These are phyloP conservation scores for Protomyces arabidopsidicola DNA, from an alignment of 1,139 yeast genomes.

Conservation along the genomic window DNA sequence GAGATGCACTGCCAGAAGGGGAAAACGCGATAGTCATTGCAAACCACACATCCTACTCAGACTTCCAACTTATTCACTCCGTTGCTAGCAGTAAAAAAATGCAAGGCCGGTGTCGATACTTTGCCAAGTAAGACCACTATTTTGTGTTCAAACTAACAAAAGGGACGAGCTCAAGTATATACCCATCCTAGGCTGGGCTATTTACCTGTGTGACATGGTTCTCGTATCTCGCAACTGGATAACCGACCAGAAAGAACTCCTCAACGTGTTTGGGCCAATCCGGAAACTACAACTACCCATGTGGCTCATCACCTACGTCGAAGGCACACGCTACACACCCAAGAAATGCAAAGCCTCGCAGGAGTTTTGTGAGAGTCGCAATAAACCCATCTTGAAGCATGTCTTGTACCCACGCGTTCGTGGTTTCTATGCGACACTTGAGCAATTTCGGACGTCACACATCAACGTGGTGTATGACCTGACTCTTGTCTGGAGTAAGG, in stretches of 20 bases:
- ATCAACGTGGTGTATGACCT: constrained; percentile 45
- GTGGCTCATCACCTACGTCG: constrained; percentile 22
- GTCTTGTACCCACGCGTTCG: constrained; percentile 46
- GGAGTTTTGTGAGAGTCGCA: constrained; percentile 35
- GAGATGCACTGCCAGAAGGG: constrained; percentile 22
- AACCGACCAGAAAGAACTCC: constrained; percentile 18
- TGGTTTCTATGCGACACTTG: constrained; percentile 38
- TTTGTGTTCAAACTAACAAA: neutral
- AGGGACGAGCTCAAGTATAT: constrained; percentile 18
- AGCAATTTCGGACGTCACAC: constrained; percentile 35
- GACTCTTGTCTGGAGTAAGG: constrained; percentile 42
- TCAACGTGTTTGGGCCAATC: constrained; percentile 10
- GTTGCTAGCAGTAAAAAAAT: constrained; percentile 36
- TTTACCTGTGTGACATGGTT: constrained; percentile 23
- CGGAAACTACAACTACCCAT: constrained; percentile 9
- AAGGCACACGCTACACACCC: constrained; percentile 26
- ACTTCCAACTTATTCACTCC: constrained; percentile 25
- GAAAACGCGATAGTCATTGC: constrained; percentile 28
- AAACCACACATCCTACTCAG: constrained; percentile 27
- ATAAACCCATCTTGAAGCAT: constrained; percentile 49
- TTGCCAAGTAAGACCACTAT: constrained; percentile 33
- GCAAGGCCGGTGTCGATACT: constrained; percentile 33
- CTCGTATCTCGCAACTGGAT: constrained; percentile 19
- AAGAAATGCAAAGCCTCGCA: constrained; percentile 38
- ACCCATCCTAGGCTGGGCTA: constrained; percentile 18